A percentile compares a stretch with the other conserved stretches of the same genome.
Conservation (phyloP, 495 filamentous ascomycete genomes). For the Neurospora discreta region DNA sequence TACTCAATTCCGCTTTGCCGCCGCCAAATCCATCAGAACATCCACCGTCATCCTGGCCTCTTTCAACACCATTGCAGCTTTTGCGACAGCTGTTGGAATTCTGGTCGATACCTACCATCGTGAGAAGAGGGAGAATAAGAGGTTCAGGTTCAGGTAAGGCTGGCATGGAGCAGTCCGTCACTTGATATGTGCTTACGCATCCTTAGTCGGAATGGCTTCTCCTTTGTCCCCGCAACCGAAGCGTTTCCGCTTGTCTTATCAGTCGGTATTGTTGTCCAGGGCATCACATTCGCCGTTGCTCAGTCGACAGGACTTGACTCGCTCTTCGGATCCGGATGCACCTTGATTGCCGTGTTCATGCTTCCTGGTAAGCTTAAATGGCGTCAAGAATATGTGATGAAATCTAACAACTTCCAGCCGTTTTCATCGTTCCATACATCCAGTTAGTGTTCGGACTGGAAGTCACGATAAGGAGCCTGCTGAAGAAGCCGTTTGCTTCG, state of each 20-base stretch:
- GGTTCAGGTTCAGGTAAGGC: constrained; percentile 20
- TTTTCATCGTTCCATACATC: constrained; percentile 37
- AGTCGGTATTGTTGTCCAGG: constrained; percentile 33
- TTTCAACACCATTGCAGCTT: constrained; percentile 37
- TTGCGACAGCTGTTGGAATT: constrained; percentile 34
- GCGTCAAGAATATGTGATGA: background rate
- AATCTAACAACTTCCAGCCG: constrained; percentile 22
- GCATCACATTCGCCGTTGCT: constrained; percentile 33
- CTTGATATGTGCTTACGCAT: constrained; percentile 5
- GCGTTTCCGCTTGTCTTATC: constrained; percentile 36
- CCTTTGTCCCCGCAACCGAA: constrained; percentile 28
- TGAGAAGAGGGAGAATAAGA: constrained; percentile 23
- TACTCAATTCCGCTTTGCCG: constrained; percentile 31
- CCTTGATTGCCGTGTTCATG: constrained; percentile 32
- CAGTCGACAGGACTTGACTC: constrained; percentile 32
- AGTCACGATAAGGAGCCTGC: constrained; percentile 29
- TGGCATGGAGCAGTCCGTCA: background rate
- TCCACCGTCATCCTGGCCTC: constrained; percentile 37
- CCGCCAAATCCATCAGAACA: constrained; percentile 35
- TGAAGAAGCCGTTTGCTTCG: constrained; percentile 26
- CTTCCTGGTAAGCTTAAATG: constrained; percentile 30
- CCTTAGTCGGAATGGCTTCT: constrained; percentile 22
- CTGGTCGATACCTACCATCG: constrained; percentile 30
- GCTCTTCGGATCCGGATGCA: constrained; percentile 30
- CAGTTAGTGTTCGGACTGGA: constrained; percentile 36